Base-by-base conservation (phyloP, 2,329 filamentous ascomycete genomes). In the Fusarium albidum region DNA sequence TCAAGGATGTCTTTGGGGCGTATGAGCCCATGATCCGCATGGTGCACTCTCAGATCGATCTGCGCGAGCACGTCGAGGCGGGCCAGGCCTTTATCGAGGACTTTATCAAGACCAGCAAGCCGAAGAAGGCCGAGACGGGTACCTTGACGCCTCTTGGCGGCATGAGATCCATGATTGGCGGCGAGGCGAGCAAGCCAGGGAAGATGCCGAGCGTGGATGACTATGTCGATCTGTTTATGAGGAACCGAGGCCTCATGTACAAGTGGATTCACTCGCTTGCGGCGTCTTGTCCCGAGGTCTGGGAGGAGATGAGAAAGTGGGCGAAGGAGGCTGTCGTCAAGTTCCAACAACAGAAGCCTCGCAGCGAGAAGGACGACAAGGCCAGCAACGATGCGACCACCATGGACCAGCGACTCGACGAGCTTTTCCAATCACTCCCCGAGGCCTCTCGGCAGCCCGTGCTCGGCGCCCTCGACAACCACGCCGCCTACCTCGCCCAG, bases 1-100 rank as follows among this genome's bases (percentile, higher is more conserved):
- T 93, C 40, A 81, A 83, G 26, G 87, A 91, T 51, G 71, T 80
- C 0, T 82, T 92, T 6, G 77, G 80, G 1, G 86, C 87, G 3
- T 91, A 90, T 61, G 90, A 92, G 45, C 89, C 89, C 0, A 85
- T 92, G 53, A 91, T 95, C 49, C 81, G 90, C 17, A 76, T 80
- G 4, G 77, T 93, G 7, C 91, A 94, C 68, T 82, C 89, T 47
- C 82, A 83, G 3, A 82, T 92, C 18, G 88, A 93, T 65, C 78
- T 94, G 6, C 84, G 84, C 28, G 85, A 85, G 32, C 89, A 90
- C 15, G 71, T 94, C 7, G 80, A 81, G 31, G 85, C 90, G 29
- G 76, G 83, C 2, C 85, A 93, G 68, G 77, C 75, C 9, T 92
- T 95, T 65, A 69, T 93, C 17, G 82, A 83, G 6, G 90, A 92